phyloP scores from a whole-genome alignment of 352 stramenopile genomes.

The Pythium biforme region DNA sequence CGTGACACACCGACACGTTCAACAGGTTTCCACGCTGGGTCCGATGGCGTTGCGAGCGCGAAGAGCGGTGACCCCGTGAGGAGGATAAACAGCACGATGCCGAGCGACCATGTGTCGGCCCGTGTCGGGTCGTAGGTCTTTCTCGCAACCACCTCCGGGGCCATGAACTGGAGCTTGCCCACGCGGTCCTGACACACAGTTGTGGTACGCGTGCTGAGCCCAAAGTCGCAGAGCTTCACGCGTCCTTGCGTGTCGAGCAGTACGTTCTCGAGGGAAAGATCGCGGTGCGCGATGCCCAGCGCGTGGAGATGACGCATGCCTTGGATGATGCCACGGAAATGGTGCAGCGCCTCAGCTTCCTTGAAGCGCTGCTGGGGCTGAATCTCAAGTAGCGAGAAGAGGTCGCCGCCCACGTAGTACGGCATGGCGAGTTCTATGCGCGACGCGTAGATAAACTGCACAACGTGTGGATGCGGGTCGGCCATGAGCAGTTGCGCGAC shows the following conservation, averaged over 20 bases:
- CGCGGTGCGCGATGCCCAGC: slow-evolving; percentile 14
- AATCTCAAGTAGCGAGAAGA: neutral
- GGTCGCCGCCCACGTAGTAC: no score
- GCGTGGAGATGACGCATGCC: slow-evolving; percentile 5
- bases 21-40: no score
- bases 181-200: neutral
- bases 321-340: neutral
- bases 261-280: slow-evolving; percentile 19
- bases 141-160: slow-evolving; percentile 10
- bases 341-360: neutral
- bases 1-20: no score
- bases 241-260: neutral
- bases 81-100: slow-evolving; percentile 65
- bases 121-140: slow-evolving; percentile 9
- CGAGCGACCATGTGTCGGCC: slow-evolving; percentile 57
- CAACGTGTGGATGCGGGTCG: no score
- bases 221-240: slow-evolving; percentile 30
- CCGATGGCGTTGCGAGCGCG: neutral
- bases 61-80: slow-evolving; percentile 54
- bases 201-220: slow-evolving; percentile 7
- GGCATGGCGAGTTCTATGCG: no score
- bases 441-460: no score
- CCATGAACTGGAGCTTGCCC: slow-evolving; percentile 25
- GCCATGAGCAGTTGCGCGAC: no score
- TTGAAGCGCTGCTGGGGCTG: neutral